Conservation (phyloP, 2,329 filamentous ascomycete genomes). For the Dichotomopilus funicola region DNA sequence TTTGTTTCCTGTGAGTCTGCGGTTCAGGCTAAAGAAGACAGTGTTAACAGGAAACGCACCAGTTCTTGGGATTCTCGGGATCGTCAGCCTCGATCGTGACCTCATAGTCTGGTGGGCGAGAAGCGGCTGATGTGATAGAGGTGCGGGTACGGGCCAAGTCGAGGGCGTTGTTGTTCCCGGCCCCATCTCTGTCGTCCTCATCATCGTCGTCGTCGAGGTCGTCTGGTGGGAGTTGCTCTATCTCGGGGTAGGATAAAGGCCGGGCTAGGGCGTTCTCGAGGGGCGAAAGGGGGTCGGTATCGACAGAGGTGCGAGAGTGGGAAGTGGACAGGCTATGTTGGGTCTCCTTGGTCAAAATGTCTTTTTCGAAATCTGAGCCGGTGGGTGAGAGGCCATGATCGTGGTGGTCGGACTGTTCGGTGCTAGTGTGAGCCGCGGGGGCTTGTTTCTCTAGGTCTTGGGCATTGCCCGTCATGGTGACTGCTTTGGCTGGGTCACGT, state of each 20-base stretch:
- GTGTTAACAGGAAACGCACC: conserved; percentile 27
- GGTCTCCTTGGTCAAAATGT: background rate
- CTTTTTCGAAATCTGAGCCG: background rate
- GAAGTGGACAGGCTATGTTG: background rate
- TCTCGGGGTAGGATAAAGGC: conserved; percentile 2
- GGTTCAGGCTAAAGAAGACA: too few species aligned
- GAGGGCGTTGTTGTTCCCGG: background rate
- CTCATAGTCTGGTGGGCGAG: conserved; percentile 53
- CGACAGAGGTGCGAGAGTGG: conserved; percentile 1
- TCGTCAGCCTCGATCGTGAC: conserved; percentile 60
- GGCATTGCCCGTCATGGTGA: background rate
- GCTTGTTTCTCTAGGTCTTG: conserved; percentile 5
- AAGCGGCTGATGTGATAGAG: conserved; percentile 25
- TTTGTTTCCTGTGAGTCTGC: background rate
- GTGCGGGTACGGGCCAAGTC: too few species aligned
- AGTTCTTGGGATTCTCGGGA: conserved; percentile 60
- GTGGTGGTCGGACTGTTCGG: background rate
- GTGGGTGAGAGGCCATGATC: background rate
- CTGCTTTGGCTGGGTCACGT: background rate
- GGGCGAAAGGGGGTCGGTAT: conserved; percentile 11
- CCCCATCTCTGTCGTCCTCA: conserved; percentile 7
- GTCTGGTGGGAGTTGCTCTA: background rate
- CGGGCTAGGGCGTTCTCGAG: conserved; percentile 9
- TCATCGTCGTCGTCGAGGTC: background rate
- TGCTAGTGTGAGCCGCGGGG: background rate